A percentile compares a stretch with the other conserved stretches of the same genome.
Evolutionary conservation across 768 basidiomycete species (phyloP).

Genomic region (Suillus spraguei): DNA sequence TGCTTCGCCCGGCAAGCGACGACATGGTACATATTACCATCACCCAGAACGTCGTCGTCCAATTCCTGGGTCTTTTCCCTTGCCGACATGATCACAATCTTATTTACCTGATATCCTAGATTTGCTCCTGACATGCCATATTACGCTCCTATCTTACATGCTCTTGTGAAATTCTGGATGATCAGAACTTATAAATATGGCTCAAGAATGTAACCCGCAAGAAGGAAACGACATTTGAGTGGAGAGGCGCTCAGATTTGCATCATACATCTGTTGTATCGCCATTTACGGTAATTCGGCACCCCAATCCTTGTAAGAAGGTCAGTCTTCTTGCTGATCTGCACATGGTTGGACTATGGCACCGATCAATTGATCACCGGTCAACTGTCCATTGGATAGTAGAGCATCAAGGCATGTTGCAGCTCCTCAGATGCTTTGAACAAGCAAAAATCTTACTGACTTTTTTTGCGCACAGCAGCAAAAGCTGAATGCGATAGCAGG

Average conservation of each 20-base stretch:
- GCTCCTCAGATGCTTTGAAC: not conserved
- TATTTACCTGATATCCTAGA: conserved; percentile 4
- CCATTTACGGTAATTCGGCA: not conserved
- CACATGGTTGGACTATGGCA: not conserved
- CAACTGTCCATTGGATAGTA: no score
- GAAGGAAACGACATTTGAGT: not conserved
- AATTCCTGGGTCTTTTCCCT: conserved; percentile 62
- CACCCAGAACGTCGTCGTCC: conserved; percentile 68
- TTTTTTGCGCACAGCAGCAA: not conserved
- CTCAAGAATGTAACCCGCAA: not conserved
- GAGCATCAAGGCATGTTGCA: not conserved
- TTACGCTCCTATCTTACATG: not conserved
- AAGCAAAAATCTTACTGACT: not conserved
- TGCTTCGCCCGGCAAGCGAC: conserved; percentile 48
- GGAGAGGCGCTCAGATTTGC: not conserved
- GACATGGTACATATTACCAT: conserved; percentile 83
- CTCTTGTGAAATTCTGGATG: not conserved
- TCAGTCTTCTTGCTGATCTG: not conserved
- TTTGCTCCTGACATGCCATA: conserved; percentile 3
- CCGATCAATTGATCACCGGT: no score
- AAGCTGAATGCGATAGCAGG: not conserved
- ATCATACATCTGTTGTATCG: not conserved
- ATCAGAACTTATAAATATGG: not conserved
- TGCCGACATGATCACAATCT: conserved; percentile 4
- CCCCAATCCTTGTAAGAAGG: not conserved